phyloP scores from a whole-genome alignment of 768 basidiomycete species.

The Suillus variegatus region DNA sequence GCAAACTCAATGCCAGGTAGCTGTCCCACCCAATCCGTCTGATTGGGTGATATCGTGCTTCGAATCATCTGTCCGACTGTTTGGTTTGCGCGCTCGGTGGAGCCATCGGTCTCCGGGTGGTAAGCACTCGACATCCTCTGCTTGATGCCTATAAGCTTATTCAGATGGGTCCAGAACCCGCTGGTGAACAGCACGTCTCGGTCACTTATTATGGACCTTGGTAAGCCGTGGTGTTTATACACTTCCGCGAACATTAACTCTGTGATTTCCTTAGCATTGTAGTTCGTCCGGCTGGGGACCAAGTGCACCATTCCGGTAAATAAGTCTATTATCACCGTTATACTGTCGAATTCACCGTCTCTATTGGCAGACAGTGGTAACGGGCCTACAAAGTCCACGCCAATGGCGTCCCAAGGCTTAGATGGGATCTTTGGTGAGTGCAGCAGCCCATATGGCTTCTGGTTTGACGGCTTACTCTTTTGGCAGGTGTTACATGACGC shows the following conservation, averaged over 20 bases:
- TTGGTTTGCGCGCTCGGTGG: conserved; percentile 34
- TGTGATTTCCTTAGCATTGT: conserved; percentile 36
- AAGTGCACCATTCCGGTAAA: conserved; percentile 24
- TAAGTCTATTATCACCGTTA: conserved; percentile 26
- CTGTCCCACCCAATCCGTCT: conserved; percentile 29
- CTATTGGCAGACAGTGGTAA: no score
- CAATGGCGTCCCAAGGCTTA: conserved; percentile 28
- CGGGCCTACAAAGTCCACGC: conserved; percentile 29
- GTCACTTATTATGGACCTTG: conserved; percentile 40
- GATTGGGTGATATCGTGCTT: conserved; percentile 22
- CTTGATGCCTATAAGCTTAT: conserved; percentile 29
- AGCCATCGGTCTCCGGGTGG: conserved; percentile 45
- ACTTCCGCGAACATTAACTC: neutral
- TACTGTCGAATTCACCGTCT: conserved; percentile 22
- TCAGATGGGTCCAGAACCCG: conserved; percentile 39
- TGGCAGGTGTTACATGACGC: conserved; percentile 14
- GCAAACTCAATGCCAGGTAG: conserved; percentile 39
- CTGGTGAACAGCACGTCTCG: conserved; percentile 43
- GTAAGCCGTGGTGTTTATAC: conserved; percentile 33
- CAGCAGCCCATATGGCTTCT: conserved; percentile 27
- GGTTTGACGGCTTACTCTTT: conserved; percentile 11
- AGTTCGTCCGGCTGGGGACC: conserved; percentile 21
- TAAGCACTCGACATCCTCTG: conserved; percentile 34
- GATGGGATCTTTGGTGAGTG: conserved; percentile 26
- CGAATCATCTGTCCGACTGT: conserved; percentile 33